These are phyloP conservation scores for Pilatotrama ljubarskyi DNA, from an alignment of 768 basidiomycete genomes.

Conservation along the genomic window DNA sequence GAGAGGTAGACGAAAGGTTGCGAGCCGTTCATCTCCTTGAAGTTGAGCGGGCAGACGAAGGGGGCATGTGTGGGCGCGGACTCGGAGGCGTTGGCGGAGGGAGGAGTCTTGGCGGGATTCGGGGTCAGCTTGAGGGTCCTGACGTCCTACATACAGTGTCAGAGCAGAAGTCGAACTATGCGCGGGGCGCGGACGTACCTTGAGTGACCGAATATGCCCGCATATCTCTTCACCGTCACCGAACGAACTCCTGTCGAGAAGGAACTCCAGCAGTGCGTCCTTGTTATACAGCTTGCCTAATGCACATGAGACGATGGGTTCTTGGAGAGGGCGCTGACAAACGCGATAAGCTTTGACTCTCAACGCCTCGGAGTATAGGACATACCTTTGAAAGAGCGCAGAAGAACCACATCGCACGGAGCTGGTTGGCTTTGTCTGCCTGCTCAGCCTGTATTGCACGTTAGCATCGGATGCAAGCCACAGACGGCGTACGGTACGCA, in stretches of 20 bases:
- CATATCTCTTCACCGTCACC: slow-evolving; percentile 93
- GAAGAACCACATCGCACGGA: slow-evolving; percentile 85
- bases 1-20: slow-evolving; percentile 87
- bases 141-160: slow-evolving; percentile 61
- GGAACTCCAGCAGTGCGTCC: slow-evolving; percentile 87
- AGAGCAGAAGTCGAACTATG: background rate
- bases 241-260: slow-evolving; percentile 79
- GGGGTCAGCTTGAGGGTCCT: slow-evolving; percentile 79
- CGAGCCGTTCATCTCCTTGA: slow-evolving; percentile 93
- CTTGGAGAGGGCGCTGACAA: slow-evolving; percentile 82
- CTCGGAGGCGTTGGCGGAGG: slow-evolving; percentile 39
- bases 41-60: slow-evolving; percentile 89
- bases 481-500: slow-evolving; percentile 25
- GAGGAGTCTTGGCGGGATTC: slow-evolving; percentile 49
- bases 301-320: slow-evolving; percentile 89
- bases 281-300: slow-evolving; percentile 97
- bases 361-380: slow-evolving; percentile 1
- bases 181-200: too few relatives aligned
- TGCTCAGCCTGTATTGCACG: slow-evolving; percentile 60
- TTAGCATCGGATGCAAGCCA: background rate
- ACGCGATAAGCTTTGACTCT: too few relatives aligned
- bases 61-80: slow-evolving; percentile 52
- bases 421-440: slow-evolving; percentile 89
- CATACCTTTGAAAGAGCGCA: slow-evolving; percentile 93
- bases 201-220: slow-evolving; percentile 86